These are phyloP conservation scores for Colletotrichum agaves DNA, from an alignment of 2,329 filamentous ascomycete species.

Conservation along the genomic window DNA sequence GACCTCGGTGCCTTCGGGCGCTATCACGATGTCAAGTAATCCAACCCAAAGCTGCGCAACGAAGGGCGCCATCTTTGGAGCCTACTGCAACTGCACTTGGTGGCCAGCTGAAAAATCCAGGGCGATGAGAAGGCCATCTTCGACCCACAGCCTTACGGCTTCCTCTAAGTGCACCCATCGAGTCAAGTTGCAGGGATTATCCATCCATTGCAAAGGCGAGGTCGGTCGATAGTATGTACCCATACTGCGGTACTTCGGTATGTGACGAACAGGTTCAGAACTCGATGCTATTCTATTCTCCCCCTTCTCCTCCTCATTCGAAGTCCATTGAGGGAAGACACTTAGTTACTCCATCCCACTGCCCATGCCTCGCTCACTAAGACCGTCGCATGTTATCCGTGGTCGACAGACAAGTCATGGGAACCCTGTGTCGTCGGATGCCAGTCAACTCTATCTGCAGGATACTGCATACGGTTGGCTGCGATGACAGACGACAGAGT, in stretches of 20 bases:
- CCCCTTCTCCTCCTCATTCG: too few species aligned
- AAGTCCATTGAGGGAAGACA: too few species aligned
- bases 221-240: not conserved
- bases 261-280: too few species aligned
- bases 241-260: not conserved
- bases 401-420: not conserved
- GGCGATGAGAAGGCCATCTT: not conserved
- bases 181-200: not conserved
- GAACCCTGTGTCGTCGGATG: not conserved
- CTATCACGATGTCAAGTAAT: not conserved
- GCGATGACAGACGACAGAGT: not conserved
- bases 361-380: not conserved
- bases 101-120: not conserved
- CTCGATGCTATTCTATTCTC: too few species aligned
- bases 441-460: not conserved
- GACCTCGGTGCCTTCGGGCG: not conserved
- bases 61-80: not conserved
- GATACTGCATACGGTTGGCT: not conserved
- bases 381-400: not conserved
- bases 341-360: not conserved
- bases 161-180: not conserved
- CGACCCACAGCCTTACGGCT: not conserved
- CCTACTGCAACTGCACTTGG: too few species aligned
- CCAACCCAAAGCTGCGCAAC: conserved; percentile 8
- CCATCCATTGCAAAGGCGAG: not conserved